A percentile compares a stretch with the other conserved stretches of the same genome.
These are phyloP conservation scores for Volvox carteri DNA, from an alignment of 163 green algal genomes.

Conservation along the genomic window DNA sequence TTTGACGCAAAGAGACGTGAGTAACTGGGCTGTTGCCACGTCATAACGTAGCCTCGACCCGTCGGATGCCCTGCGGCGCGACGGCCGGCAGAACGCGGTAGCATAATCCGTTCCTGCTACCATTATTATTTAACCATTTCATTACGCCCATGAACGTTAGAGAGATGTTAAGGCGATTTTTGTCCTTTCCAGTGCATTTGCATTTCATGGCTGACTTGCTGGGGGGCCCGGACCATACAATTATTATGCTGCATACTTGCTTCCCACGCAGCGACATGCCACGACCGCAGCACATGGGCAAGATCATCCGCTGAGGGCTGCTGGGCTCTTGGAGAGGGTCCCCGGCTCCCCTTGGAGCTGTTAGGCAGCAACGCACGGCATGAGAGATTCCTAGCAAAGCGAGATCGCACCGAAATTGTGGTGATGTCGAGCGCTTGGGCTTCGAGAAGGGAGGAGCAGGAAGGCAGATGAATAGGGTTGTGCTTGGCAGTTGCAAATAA, in stretches of 20 bases:
- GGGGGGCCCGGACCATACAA: too few relatives aligned
- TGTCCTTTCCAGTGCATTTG: not conserved
- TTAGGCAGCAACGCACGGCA: too few relatives aligned
- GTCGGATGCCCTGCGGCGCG: not conserved
- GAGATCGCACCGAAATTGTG: too few relatives aligned
- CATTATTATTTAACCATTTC: not conserved
- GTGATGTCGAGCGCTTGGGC: too few relatives aligned
- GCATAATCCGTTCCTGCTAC: not conserved
- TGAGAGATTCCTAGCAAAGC: too few relatives aligned
- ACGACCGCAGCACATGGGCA: constrained; percentile 46
- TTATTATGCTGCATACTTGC: too few relatives aligned
- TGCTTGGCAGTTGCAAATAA: too few relatives aligned
- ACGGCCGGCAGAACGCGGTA: not conserved
- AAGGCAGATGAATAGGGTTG: too few relatives aligned
- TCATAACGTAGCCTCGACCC: not conserved
- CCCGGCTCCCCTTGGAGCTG: too few relatives aligned
- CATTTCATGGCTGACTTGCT: not conserved
- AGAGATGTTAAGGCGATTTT: not conserved
- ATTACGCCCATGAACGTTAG: not conserved
- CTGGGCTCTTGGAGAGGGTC: too few relatives aligned
- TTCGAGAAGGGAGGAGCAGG: too few relatives aligned
- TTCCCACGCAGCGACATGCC: not conserved
- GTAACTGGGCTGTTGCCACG: not conserved
- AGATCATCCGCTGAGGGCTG: constrained; percentile 27
- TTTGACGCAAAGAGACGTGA: not conserved